These are phyloP conservation scores for Posidonia oceanica DNA, from an alignment of 116 monocot species.

Conservation along the genomic window DNA sequence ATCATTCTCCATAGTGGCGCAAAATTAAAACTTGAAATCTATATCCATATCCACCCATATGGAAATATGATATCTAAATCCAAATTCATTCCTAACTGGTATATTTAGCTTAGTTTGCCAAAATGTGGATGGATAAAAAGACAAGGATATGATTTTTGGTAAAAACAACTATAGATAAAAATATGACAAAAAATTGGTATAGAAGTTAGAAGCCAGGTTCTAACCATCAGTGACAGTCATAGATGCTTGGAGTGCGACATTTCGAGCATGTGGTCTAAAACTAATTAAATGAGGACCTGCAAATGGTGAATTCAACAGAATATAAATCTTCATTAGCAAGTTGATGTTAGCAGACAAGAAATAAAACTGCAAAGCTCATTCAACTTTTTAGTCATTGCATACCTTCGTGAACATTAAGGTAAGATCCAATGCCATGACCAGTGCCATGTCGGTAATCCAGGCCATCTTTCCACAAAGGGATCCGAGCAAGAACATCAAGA, in stretches of 20 bases:
- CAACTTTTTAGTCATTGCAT: not conserved
- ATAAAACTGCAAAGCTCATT: not conserved
- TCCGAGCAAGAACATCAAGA: conserved; percentile 91
- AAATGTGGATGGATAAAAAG: no score
- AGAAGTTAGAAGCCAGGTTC: conserved; percentile 10
- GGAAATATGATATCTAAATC: no score
- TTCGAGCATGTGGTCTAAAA: conserved; percentile 79
- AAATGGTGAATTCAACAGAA: conserved; percentile 4
- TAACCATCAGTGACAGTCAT: conserved; percentile 99
- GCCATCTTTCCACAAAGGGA: conserved; percentile 86
- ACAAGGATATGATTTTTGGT: not conserved
- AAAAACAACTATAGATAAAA: not conserved
- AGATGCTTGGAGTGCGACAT: conserved; percentile 76
- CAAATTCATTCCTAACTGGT: no score
- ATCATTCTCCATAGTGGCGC: no score
- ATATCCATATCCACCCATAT: no score
- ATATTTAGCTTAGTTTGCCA: no score
- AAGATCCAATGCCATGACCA: conserved; percentile 95
- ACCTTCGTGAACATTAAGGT: conserved; percentile 99
- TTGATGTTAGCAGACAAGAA: not conserved
- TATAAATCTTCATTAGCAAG: not conserved
- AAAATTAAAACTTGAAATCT: no score
- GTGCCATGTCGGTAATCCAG: conserved; percentile 98
- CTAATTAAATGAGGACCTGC: conserved; percentile 94
- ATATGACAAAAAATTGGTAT: not conserved